Evolutionary conservation across 345 rosid species (phyloP).

Genomic region (Eucalyptus regnans): DNA sequence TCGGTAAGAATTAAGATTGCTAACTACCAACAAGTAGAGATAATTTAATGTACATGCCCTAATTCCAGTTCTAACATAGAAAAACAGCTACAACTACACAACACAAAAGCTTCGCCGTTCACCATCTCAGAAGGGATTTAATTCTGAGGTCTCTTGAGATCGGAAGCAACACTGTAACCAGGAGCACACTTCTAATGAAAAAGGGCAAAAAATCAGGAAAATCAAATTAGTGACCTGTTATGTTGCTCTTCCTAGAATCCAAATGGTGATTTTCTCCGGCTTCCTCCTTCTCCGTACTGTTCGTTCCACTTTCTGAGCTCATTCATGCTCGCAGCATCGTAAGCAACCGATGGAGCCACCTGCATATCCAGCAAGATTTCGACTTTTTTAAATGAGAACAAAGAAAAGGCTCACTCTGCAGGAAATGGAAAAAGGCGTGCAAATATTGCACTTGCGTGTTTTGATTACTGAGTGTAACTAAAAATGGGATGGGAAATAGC

Average conservation of each 20-base stretch:
- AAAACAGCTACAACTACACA: neutral
- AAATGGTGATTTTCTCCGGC: conserved; percentile 72
- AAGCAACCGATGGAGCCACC: conserved; percentile 95
- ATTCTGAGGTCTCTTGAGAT: neutral
- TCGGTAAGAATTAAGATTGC: neutral
- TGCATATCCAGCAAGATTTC: neutral
- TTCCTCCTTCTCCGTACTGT: conserved; percentile 95
- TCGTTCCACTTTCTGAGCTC: conserved; percentile 98
- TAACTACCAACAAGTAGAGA: neutral
- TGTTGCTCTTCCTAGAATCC: conserved; percentile 42
- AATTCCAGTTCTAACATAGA: neutral
- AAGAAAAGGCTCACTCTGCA: neutral
- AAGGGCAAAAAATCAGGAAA: neutral
- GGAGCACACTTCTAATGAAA: neutral
- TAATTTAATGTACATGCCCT: neutral
- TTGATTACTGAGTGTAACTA: neutral
- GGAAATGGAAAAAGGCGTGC: neutral
- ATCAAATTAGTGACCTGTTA: neutral
- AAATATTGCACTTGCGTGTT: neutral
- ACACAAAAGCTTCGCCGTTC: neutral
- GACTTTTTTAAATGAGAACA: neutral
- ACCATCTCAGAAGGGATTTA: neutral
- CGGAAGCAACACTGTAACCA: neutral
- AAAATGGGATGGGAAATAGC: neutral
- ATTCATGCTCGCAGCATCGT: conserved; percentile 86